Conservation (phyloP, 2,329 filamentous ascomycete genomes). For the Microdochium paspali region DNA sequence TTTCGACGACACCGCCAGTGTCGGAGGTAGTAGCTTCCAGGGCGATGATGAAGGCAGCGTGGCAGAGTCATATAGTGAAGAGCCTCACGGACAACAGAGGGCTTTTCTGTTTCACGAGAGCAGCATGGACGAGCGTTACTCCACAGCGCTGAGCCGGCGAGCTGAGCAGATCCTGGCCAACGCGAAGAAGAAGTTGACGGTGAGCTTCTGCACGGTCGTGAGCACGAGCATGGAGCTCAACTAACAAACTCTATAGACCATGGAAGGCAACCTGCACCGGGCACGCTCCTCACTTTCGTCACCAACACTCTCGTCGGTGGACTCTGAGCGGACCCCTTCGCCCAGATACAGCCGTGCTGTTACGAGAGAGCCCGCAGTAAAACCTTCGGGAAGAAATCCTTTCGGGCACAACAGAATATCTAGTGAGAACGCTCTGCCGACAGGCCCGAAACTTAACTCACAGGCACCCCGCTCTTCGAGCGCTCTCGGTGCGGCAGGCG, state of each 20-base stretch:
- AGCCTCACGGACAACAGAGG: slow-evolving; percentile 19
- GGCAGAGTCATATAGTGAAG: slow-evolving; percentile 45
- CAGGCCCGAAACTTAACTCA: slow-evolving; percentile 27
- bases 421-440: slow-evolving; percentile 49
- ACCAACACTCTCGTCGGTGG: slow-evolving; percentile 21
- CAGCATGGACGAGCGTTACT: slow-evolving; percentile 50
- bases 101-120: slow-evolving; percentile 14
- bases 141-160: slow-evolving; percentile 69
- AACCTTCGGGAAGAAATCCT: slow-evolving; percentile 7
- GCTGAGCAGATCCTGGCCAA: slow-evolving; percentile 89
- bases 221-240: neutral
- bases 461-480: slow-evolving; percentile 52
- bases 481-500: slow-evolving; percentile 49
- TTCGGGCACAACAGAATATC: slow-evolving; percentile 49
- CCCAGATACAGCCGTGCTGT: slow-evolving; percentile 34
- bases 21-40: slow-evolving; percentile 57
- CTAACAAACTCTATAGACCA: slow-evolving; percentile 51
- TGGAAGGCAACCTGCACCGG: slow-evolving; percentile 83
- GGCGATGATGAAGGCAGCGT: slow-evolving; percentile 60
- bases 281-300: slow-evolving; percentile 60
- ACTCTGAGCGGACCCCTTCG: slow-evolving; percentile 39
- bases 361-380: slow-evolving; percentile 7
- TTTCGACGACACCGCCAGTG: slow-evolving; percentile 52
- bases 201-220: slow-evolving; percentile 33
- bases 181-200: slow-evolving; percentile 80